Evolutionary conservation across 2,329 filamentous ascomycete species (phyloP), one percentile per base, ranked within the genome.

Genomic region (Zasmidium cellare): DNA sequence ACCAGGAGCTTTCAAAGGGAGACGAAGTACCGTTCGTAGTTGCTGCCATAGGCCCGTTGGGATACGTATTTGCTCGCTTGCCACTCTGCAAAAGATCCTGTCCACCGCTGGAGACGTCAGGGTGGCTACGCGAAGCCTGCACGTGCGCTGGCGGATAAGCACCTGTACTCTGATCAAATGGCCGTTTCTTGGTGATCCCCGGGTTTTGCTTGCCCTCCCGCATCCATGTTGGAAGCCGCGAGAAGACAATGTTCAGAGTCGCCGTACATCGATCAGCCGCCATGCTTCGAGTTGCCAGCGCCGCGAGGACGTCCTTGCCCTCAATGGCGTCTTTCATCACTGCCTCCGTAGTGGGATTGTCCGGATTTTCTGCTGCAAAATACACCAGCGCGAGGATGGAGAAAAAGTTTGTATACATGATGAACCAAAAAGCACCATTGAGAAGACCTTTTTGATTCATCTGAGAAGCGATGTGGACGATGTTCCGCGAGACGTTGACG

Each of bases 371-470:
- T 14, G 91, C 79, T 0, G 89, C 88, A 69, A 89, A 93, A 69
- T 91, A 94, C 1, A 93, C 80, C 47, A 94, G 78, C 0, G 90
- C 90, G 28, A 94, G 78, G 28, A 93, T 88, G 14, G 89, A 87
- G 70, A 92, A 92, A 75, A 91, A 92, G 16, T 90, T 88, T 2
- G 89, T 91, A 70, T 91, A 93, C 70, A 93, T 85, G 65, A 90
- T 89, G 69, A 93, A 93, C 90, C 90, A 94, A 73, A 91, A 92
- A 0, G 90, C 88, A 0, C 90, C 91, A 61, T 88, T 87, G n/a
- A 94, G 78, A 6, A 91, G 79, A 3, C 87, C 84, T 67, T 88
- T 84, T 69, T 87, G 87, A 64, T 88, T 87, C 78, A 92, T 92
- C 68, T 92, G 88, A 20, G 86, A 82, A 3, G 87, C 88, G 58